Percentiles rank a stretch among this genome's conserved stretches.
Conservation (phyloP, 495 filamentous ascomycete genomes). For the Recurvomyces mirabilis region DNA sequence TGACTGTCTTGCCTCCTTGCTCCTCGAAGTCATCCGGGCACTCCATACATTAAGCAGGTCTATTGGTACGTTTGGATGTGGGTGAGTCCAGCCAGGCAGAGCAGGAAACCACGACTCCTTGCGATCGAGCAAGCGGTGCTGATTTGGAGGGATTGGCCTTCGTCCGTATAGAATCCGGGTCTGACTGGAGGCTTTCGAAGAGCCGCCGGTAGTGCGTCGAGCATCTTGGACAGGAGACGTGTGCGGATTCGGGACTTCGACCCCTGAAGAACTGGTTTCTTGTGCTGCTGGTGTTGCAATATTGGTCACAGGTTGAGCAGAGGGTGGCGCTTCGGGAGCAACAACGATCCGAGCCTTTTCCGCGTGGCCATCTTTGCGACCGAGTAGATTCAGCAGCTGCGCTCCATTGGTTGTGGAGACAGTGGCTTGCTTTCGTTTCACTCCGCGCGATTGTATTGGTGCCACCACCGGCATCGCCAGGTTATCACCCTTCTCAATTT, state of each 20-base stretch:
- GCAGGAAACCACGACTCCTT: slow-evolving; percentile 29
- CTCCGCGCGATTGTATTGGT: not conserved
- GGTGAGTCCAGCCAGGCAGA: slow-evolving; percentile 13
- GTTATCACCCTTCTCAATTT: slow-evolving; percentile 9
- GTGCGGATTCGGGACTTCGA: too few relatives aligned
- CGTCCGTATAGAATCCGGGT: slow-evolving; percentile 33
- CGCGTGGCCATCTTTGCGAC: too few relatives aligned
- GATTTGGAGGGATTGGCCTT: slow-evolving; percentile 44
- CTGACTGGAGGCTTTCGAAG: too few relatives aligned
- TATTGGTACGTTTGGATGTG: slow-evolving; percentile 15
- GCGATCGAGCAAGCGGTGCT: slow-evolving; percentile 46
- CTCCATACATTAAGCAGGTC: slow-evolving; percentile 13
- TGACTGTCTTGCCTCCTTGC: too few relatives aligned
- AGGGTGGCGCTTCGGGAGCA: not conserved
- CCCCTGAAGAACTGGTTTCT: too few relatives aligned
- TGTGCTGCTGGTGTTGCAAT: too few relatives aligned
- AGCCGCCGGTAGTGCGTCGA: too few relatives aligned
- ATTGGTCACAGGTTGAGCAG: too few relatives aligned
- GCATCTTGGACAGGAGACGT: too few relatives aligned
- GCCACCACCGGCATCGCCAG: not conserved
- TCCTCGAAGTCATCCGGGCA: not conserved
- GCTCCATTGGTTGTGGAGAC: not conserved
- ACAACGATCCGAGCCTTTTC: too few relatives aligned
- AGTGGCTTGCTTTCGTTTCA: not conserved
- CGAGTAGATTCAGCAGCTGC: slow-evolving; percentile 9